Conservation (phyloP, 768 basidiomycete species). For the Boletus coccyginus region DNA sequence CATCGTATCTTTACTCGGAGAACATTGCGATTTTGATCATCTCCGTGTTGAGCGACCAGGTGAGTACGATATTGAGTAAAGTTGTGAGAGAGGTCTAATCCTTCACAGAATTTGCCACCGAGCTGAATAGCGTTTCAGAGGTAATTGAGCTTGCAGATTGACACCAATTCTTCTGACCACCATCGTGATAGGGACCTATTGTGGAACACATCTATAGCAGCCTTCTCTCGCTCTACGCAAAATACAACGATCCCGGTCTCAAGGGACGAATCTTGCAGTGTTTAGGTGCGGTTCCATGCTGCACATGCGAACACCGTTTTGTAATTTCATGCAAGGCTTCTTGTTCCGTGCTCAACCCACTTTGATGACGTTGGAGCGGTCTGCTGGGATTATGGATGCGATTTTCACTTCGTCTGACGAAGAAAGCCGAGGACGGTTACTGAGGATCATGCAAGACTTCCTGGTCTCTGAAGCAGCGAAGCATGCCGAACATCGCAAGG, state of each 20-base stretch:
- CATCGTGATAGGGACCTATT: slow-evolving; percentile 52
- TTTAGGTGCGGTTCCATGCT: slow-evolving; percentile 53
- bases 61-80: slow-evolving; percentile 33
- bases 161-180: slow-evolving; percentile 1
- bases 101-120: slow-evolving; percentile 48
- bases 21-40: slow-evolving; percentile 85
- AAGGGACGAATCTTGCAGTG: slow-evolving; percentile 80
- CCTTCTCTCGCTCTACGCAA: slow-evolving; percentile 70
- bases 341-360: slow-evolving; percentile 91
- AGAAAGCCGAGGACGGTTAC: slow-evolving; percentile 67
- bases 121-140: slow-evolving; percentile 57
- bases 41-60: slow-evolving; percentile 61
- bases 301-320: neutral
- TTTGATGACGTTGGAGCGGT: slow-evolving; percentile 79
- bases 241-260: slow-evolving; percentile 54
- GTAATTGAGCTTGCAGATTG: slow-evolving; percentile 28
- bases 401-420: slow-evolving; percentile 77
- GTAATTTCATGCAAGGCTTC: slow-evolving; percentile 56
- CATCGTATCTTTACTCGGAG: slow-evolving; percentile 81
- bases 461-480: slow-evolving; percentile 80
- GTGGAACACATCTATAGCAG: slow-evolving; percentile 80
- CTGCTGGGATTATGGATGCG: slow-evolving; percentile 83
- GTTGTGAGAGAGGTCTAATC: neutral
- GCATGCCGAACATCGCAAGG: slow-evolving; percentile 69
- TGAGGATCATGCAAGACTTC: slow-evolving; percentile 92